Percentiles rank a stretch among this genome's conserved stretches.
These are phyloP conservation scores for Monoraphidium neglectum DNA, from an alignment of 139 green algal genomes.

Conservation along the genomic window DNA sequence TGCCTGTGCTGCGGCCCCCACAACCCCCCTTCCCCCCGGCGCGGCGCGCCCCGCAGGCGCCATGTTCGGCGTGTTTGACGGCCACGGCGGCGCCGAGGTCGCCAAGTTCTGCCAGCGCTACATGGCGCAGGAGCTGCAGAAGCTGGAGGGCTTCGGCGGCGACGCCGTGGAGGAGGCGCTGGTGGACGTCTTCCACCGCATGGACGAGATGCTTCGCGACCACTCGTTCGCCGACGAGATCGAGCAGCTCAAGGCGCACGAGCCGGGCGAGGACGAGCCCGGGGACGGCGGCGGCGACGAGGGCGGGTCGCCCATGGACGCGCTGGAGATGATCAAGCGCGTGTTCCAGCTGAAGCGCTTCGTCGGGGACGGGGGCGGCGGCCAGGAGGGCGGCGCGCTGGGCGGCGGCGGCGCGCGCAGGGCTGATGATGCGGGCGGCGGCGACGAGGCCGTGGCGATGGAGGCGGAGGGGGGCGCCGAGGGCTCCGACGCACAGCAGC, in stretches of 20 bases:
- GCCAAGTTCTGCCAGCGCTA: constrained; percentile 85
- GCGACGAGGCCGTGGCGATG: constrained; percentile 3
- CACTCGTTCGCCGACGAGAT: constrained; percentile 59
- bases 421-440: constrained; percentile 6
- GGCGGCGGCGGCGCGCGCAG: not conserved
- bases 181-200: constrained; percentile 76
- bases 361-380: constrained; percentile 18
- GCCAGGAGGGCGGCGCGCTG: not conserved
- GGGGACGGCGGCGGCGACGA: constrained; percentile 25
- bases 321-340: constrained; percentile 60
- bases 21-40: too few species aligned
- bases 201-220: constrained; percentile 76
- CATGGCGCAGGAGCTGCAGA: constrained; percentile 73
- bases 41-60: constrained; percentile 2
- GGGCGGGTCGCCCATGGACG: constrained; percentile 42
- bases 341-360: constrained; percentile 65
- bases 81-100: constrained; percentile 85
- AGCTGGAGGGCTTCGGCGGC: constrained; percentile 54
- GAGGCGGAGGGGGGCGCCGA: constrained; percentile 6
- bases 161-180: constrained; percentile 67
- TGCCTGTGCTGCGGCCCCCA: constrained; percentile 3
- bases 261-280: constrained; percentile 43
- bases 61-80: constrained; percentile 92
- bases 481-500: too few species aligned
- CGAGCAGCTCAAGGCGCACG: constrained; percentile 57